Conservation (phyloP, 1,284 basidiomycete species). For the Pseudozyma sp. region DNA sequence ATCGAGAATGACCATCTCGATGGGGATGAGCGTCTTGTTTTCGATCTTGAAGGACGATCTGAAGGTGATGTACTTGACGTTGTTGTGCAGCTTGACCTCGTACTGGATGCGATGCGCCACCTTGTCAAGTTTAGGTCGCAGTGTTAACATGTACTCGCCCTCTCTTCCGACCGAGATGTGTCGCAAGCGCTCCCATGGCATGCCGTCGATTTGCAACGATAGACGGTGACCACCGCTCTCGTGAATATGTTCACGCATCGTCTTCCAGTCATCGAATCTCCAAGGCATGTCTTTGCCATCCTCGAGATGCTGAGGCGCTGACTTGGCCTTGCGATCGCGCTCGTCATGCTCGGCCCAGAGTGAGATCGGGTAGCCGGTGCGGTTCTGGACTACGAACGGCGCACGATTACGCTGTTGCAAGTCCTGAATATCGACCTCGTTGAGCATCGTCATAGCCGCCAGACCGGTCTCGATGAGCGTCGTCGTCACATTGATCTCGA, state of each 20-base stretch:
- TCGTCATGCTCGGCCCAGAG: slow-evolving; percentile 72
- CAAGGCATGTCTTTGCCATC: slow-evolving; percentile 88
- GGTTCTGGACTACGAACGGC: slow-evolving; percentile 91
- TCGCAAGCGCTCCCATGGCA: slow-evolving; percentile 89
- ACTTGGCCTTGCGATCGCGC: slow-evolving; percentile 69
- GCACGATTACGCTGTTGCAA: slow-evolving; percentile 77
- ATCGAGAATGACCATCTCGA: slow-evolving; percentile 92
- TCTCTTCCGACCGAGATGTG: slow-evolving; percentile 93
- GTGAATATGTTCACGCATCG: slow-evolving; percentile 78
- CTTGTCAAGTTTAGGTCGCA: slow-evolving; percentile 83
- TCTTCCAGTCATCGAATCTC: slow-evolving; percentile 97
- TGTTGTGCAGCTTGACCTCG: slow-evolving; percentile 90
- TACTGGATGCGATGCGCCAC: slow-evolving; percentile 86
- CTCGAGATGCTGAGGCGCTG: slow-evolving; percentile 70
- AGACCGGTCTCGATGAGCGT: slow-evolving; percentile 89
- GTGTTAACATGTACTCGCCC: slow-evolving; percentile 88
- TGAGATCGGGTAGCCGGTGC: slow-evolving; percentile 78
- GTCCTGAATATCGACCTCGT: slow-evolving; percentile 72
- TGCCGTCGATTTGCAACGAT: slow-evolving; percentile 79
- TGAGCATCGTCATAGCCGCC: slow-evolving; percentile 79
- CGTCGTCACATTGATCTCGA: slow-evolving; percentile 94
- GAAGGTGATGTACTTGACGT: slow-evolving; percentile 94
- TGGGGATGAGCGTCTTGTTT: slow-evolving; percentile 90
- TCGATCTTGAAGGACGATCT: slow-evolving; percentile 93
- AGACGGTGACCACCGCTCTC: slow-evolving; percentile 61